Percentiles rank a stretch among this genome's conserved stretches.
Conservation (phyloP, 2,329 filamentous ascomycete genomes). For the Alternaria sp. region DNA sequence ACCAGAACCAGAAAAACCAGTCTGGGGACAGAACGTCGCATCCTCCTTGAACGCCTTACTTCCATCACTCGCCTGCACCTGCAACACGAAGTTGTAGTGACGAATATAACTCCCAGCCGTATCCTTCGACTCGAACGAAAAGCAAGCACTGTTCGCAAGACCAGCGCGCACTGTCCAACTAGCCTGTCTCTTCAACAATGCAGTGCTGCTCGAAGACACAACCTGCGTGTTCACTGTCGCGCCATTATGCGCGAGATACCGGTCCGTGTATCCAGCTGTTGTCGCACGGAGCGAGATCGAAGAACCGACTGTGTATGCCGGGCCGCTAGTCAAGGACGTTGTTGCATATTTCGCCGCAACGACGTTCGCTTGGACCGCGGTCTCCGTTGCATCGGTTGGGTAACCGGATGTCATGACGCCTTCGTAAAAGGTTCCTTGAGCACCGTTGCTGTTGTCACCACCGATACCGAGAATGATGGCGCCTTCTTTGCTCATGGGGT, state of each 20-base stretch:
- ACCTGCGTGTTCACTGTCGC: conserved; percentile 63
- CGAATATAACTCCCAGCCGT: conserved; percentile 66
- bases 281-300: conserved; percentile 65
- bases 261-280: conserved; percentile 62
- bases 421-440: conserved; percentile 71
- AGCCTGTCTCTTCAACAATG: conserved; percentile 60
- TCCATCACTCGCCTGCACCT: conserved; percentile 61
- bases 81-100: conserved; percentile 63
- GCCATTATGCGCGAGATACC: conserved; percentile 64
- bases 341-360: conserved; percentile 65
- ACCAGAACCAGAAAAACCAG: conserved; percentile 61
- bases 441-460: conserved; percentile 69
- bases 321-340: conserved; percentile 59
- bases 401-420: conserved; percentile 71
- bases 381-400: conserved; percentile 66
- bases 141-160: conserved; percentile 65
- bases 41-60: conserved; percentile 67
- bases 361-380: conserved; percentile 67
- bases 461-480: conserved; percentile 74
- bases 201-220: conserved; percentile 61
- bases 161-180: conserved; percentile 67
- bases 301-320: conserved; percentile 58
- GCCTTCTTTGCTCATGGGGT: conserved; percentile 70
- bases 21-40: conserved; percentile 68
- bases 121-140: conserved; percentile 68